Evolutionary conservation across 2,329 filamentous ascomycete genomes (phyloP).

Genomic region (Exophiala lecanii-corni): DNA sequence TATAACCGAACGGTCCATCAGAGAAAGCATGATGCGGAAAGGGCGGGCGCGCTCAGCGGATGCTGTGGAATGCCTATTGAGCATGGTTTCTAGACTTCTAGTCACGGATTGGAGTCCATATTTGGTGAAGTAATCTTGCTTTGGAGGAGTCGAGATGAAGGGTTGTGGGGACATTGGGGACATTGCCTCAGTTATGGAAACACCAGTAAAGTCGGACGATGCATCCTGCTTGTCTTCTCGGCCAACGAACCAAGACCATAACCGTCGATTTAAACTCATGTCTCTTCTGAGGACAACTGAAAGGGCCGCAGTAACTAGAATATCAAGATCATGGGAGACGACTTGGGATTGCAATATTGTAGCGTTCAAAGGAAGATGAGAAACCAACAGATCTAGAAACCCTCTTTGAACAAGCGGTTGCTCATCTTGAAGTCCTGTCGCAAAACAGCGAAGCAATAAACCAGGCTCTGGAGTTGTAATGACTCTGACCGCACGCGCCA

Average conservation of each 20-base stretch:
- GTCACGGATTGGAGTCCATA: constrained; percentile 72
- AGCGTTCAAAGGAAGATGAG: constrained; percentile 80
- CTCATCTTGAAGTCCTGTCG: constrained; percentile 79
- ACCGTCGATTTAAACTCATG: constrained; percentile 89
- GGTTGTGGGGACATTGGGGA: constrained; percentile 21
- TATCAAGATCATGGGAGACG: constrained; percentile 69
- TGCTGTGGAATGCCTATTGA: constrained; percentile 52
- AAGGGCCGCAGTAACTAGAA: constrained; percentile 75
- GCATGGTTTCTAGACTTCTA: constrained; percentile 70
- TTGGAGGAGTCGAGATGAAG: constrained; percentile 29
- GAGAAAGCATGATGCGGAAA: constrained; percentile 84
- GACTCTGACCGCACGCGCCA: constrained; percentile 53
- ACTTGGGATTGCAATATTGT: constrained; percentile 71
- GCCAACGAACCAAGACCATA: constrained; percentile 96
- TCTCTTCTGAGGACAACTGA: constrained; percentile 84
- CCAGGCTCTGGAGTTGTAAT: constrained; percentile 87
- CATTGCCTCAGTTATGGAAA: neutral
- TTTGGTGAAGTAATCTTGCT: constrained; percentile 76
- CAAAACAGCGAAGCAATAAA: constrained; percentile 83
- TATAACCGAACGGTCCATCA: constrained; percentile 99
- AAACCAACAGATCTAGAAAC: constrained; percentile 87
- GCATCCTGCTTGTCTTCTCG: constrained; percentile 49
- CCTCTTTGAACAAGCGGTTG: constrained; percentile 90
- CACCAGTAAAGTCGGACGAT: constrained; percentile 11
- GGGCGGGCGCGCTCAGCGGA: constrained; percentile 72